Evolutionary conservation across 768 basidiomycete species (phyloP), one percentile per base, ranked within the genome.

Genomic region (Fistulinella prunicolor): DNA sequence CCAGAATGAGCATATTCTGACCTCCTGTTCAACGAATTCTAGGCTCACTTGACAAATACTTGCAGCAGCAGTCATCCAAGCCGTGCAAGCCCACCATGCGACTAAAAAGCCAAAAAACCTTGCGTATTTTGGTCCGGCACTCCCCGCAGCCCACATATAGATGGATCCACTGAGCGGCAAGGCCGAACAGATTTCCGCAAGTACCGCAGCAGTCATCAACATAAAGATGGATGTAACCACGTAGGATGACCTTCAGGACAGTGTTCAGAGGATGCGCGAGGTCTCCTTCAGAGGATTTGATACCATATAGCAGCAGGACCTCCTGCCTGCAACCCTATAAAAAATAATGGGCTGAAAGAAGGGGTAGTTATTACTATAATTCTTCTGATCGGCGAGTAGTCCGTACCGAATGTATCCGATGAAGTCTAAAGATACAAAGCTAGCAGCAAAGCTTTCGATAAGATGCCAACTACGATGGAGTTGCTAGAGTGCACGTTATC

Each of bases 11-110:
- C n/a, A n/a, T n/a, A n/a, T n/a, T n/a, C n/a, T n/a, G n/a, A n/a
- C n/a, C n/a, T n/a, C n/a, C n/a, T n/a, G n/a, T n/a, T n/a, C n/a
- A n/a, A n/a, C n/a, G n/a, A n/a, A n/a, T n/a, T n/a, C n/a, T n/a
- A n/a, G n/a, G n/a, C n/a, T n/a, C n/a, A n/a, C n/a, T n/a, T n/a
- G n/a, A n/a, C n/a, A n/a, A n/a, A n/a, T 32, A 32, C 86, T 81
- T 8, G 93, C 93, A 35, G 83, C 77, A 57, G 94, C 94, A 0
- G 93, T 94, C 80, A 92, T 92, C 93, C 93, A 95, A n/a, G 92
- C 92, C 1, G 91, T 93, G 49, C 84, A 85, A 13, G 89, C 75
- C 92, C 92, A 95, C 87, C 89, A 95, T 26, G 92, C 92, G 13
- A 94, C 92, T 46, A 91, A 66, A 70, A 94, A 92, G 1, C 89